Evolutionary conservation across 2,329 filamentous ascomycete species (phyloP).

Genomic region (Phaeophleospora eucalypticola): DNA sequence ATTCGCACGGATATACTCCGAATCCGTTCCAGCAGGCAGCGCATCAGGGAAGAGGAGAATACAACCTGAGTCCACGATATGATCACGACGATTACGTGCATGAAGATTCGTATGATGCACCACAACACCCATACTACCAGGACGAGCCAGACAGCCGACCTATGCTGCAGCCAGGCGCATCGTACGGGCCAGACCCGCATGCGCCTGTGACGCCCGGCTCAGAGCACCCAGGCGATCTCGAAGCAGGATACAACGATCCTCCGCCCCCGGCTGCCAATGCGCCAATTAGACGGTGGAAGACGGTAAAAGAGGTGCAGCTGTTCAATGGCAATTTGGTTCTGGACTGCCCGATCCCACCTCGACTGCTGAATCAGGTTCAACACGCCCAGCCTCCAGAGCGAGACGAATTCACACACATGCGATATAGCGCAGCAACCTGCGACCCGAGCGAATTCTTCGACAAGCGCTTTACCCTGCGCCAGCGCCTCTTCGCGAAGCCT

Average conservation of each 20-base stretch:
- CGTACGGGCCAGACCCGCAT: conserved; percentile 59
- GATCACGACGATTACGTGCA: conserved; percentile 78
- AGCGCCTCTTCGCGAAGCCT: conserved; percentile 86
- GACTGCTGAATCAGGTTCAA: conserved; percentile 78
- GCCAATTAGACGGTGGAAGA: conserved; percentile 87
- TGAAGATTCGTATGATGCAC: conserved; percentile 36
- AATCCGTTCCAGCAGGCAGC: conserved; percentile 39
- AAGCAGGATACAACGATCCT: conserved; percentile 39
- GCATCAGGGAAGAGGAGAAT: conserved; percentile 51
- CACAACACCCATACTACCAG: conserved; percentile 54
- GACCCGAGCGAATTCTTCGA: conserved; percentile 85
- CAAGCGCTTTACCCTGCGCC: conserved; percentile 84
- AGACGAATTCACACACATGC: conserved; percentile 85
- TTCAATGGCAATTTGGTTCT: conserved; percentile 96
- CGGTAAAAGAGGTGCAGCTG: conserved; percentile 90
- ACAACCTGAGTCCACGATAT: conserved; percentile 66
- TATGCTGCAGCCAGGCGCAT: conserved; percentile 64
- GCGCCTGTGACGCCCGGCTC: conserved; percentile 38
- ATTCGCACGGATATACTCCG: conserved; percentile 41
- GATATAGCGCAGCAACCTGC: conserved; percentile 91
- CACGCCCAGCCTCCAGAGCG: conserved; percentile 76
- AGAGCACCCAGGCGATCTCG: conserved; percentile 33
- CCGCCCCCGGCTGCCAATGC: conserved; percentile 52
- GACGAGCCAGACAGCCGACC: conserved; percentile 67
- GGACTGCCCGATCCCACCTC: conserved; percentile 90